Evolutionary conservation across 176 grass and related monocot species (phyloP).

Genomic region (Coix lacrymajobi): DNA sequence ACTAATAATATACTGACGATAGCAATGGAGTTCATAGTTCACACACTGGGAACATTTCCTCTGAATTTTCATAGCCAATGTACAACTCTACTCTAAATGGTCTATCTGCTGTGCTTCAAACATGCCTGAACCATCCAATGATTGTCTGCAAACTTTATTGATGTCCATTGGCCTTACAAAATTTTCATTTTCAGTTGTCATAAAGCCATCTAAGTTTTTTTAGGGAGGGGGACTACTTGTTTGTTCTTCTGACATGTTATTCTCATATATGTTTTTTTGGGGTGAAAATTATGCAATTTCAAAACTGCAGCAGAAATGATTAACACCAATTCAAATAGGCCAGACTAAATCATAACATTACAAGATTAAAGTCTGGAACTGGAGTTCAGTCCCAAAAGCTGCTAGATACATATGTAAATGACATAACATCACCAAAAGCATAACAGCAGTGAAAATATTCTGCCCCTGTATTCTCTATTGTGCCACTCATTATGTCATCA

Average conservation of each 20-base stretch:
- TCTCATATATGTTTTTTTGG: not conserved
- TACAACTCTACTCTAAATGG: not conserved
- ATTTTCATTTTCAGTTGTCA: not conserved
- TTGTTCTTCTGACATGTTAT: not conserved
- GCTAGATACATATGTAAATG: not conserved
- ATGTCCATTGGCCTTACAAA: constrained; percentile 1
- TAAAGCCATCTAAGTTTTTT: not conserved
- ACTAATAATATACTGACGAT: not conserved
- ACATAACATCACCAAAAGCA: not conserved
- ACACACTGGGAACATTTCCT: constrained; percentile 6
- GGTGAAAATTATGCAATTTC: not conserved
- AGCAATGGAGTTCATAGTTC: constrained; percentile 5
- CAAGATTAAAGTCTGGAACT: not conserved
- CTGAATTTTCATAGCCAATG: not conserved
- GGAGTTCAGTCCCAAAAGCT: not conserved
- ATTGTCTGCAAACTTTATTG: not conserved
- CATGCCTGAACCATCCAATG: not conserved
- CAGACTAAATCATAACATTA: not conserved
- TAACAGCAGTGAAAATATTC: not conserved
- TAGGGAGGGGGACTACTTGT: not conserved
- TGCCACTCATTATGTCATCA: not conserved
- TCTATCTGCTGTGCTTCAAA: not conserved
- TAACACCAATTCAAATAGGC: not conserved
- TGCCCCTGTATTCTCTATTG: not conserved
- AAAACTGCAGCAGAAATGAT: constrained; percentile 5